Conservation (phyloP, 1,284 basidiomycete species). For the Pterulicium gracile region DNA sequence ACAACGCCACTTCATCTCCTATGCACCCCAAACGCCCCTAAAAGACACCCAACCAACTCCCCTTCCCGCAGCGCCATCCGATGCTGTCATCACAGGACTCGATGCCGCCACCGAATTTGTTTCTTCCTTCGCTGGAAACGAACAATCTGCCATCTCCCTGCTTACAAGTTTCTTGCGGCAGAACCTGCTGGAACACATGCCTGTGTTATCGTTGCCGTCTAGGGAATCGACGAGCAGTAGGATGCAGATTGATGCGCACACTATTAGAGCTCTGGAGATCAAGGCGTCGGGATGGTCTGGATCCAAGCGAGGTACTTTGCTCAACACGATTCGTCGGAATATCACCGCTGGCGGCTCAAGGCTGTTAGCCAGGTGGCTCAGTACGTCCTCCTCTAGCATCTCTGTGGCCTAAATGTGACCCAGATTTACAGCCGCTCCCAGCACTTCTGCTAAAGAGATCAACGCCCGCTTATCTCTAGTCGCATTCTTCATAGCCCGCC, state of each 20-base stretch:
- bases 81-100: slow-evolving; percentile 7
- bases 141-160: slow-evolving; percentile 52
- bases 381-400: slow-evolving; percentile 29
- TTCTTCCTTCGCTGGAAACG: slow-evolving; percentile 24
- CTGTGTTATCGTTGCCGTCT: slow-evolving; percentile 46
- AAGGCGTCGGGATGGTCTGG: slow-evolving; percentile 67
- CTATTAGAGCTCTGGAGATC: slow-evolving; percentile 84
- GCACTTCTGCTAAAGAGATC: slow-evolving; percentile 67
- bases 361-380: slow-evolving; percentile 65
- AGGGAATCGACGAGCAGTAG: slow-evolving; percentile 45
- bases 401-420: slow-evolving; percentile 6
- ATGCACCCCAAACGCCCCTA: slow-evolving; percentile 16
- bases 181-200: slow-evolving; percentile 76
- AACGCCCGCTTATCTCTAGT: slow-evolving; percentile 71
- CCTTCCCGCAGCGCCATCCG: slow-evolving; percentile 1
- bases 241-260: slow-evolving; percentile 89
- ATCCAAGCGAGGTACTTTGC: slow-evolving; percentile 53
- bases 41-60: neutral
- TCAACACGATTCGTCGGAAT: slow-evolving; percentile 73
- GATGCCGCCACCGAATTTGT: slow-evolving; percentile 8
- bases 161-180: slow-evolving; percentile 61
- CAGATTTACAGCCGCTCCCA: slow-evolving; percentile 62
- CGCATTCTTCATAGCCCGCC: slow-evolving; percentile 56
- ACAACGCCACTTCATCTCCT: slow-evolving; percentile 44
- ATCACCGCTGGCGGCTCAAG: slow-evolving; percentile 75